Evolutionary conservation across 2,329 filamentous ascomycete species (phyloP).

Genomic region (Tolypocladium cylindrosporum): DNA sequence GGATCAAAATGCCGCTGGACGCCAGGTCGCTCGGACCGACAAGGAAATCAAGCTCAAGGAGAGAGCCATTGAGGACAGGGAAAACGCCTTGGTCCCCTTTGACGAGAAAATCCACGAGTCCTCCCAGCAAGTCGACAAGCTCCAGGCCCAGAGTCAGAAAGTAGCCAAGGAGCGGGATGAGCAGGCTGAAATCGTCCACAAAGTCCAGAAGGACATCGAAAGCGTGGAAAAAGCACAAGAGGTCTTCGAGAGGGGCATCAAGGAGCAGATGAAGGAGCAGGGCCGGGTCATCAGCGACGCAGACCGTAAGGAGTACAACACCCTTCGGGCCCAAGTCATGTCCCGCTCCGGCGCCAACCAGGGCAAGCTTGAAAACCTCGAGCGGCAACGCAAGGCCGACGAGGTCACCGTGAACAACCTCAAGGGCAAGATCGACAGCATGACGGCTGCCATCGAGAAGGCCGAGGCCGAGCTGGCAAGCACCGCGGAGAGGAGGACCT

Average conservation of each 20-base stretch:
- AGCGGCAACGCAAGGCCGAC: slow-evolving; percentile 81
- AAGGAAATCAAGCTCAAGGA: slow-evolving; percentile 77
- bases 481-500: slow-evolving; percentile 57
- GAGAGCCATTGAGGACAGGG: slow-evolving; percentile 75
- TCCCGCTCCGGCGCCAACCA: slow-evolving; percentile 73
- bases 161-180: slow-evolving; percentile 68
- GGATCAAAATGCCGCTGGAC: slow-evolving; percentile 68
- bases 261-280: slow-evolving; percentile 73
- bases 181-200: slow-evolving; percentile 58
- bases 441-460: slow-evolving; percentile 63
- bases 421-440: slow-evolving; percentile 75
- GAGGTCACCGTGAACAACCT: slow-evolving; percentile 84
- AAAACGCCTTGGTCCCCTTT: slow-evolving; percentile 78
- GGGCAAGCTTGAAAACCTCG: slow-evolving; percentile 74
- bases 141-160: slow-evolving; percentile 57
- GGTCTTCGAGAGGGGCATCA: slow-evolving; percentile 81
- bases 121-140: slow-evolving; percentile 56
- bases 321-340: slow-evolving; percentile 74
- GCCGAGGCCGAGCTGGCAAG: slow-evolving; percentile 61
- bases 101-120: slow-evolving; percentile 86
- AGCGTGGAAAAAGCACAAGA: slow-evolving; percentile 83
- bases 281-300: slow-evolving; percentile 76
- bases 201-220: slow-evolving; percentile 69
- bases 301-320: slow-evolving; percentile 84
- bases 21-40: slow-evolving; percentile 73